Base-by-base conservation (phyloP, 345 rosid genomes). In the Populus alba region DNA sequence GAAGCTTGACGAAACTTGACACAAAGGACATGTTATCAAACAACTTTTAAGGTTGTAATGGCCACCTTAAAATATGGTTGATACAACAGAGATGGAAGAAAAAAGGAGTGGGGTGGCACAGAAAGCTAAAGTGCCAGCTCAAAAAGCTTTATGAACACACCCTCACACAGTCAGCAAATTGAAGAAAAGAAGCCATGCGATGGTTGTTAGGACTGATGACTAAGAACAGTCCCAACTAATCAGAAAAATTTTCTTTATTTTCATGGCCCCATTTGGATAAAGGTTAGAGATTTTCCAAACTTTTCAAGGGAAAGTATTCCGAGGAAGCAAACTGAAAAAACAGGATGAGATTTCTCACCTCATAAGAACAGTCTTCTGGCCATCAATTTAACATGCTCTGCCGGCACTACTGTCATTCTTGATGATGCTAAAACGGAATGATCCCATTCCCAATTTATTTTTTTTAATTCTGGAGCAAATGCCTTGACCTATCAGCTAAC, bases 41-140 rank as follows among this genome's bases (percentile, higher is more conserved):
- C 59, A 20, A 20, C 59, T 53, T 18, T 6, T 53, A 53, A 53
- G 59, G 8, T 0, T 18, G 59, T 53, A 53, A 53, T 6, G 47
- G 12, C 47, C 47, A 43, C 47, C 47, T 43, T 43, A 43, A 12
- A 43, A 43, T 43, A 2, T 10, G 45, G 45, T 33, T 33, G 37
- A 33, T 4, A 10, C 47, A 10, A 43, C 13, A 43, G 11, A 12
- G 47, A 43, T 3, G 47, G 15, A 43, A n/a, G 3, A 35, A 67
- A 31, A 27, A 37, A 67, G 20, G 12, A 8, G 70, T 8, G 41
- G 41, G 70, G 75, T 77, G 37, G 74, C 85, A 71, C 87, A 86
- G 57, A 89, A 88, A 84, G 89, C 70, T 55, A 80, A 66, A 53
- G 72, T 82, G 84, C 87, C 92, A 86, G 70, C 86, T 86, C 85